phyloP scores from a whole-genome alignment of 2,329 filamentous ascomycete genomes.

The Paradendryphiella salina region DNA sequence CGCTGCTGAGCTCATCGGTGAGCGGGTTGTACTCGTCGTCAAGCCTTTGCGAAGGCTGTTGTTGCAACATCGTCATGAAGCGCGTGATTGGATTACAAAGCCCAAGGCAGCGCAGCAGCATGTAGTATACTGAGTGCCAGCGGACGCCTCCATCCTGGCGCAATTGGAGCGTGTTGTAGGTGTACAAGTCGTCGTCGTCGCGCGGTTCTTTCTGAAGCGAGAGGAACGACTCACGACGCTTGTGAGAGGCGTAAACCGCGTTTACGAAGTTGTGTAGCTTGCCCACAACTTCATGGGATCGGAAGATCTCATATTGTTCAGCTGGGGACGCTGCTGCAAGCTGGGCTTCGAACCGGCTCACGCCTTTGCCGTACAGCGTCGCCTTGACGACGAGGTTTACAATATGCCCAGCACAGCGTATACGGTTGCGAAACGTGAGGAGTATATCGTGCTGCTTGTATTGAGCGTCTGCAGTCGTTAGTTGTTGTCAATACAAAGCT shows the following conservation, averaged over 20 bases:
- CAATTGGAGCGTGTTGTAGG: too few species aligned
- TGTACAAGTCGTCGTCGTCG: neutral
- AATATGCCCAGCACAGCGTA: slow-evolving; percentile 4
- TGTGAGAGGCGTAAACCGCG: slow-evolving; percentile 3
- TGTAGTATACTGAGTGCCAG: too few species aligned
- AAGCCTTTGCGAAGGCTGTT: too few species aligned
- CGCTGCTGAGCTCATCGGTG: too few species aligned
- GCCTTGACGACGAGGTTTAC: slow-evolving; percentile 6
- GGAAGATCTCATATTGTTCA: neutral
- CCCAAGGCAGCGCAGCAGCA: too few species aligned
- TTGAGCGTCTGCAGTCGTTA: too few species aligned
- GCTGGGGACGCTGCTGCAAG: neutral
- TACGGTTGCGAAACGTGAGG: neutral
- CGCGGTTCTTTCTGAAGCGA: neutral
- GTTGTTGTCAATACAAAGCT: too few species aligned
- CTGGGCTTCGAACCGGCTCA: neutral
- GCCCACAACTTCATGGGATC: neutral
- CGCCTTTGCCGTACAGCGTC: slow-evolving; percentile 5
- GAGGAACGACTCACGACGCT: slow-evolving; percentile 4
- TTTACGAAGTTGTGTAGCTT: slow-evolving; percentile 12
- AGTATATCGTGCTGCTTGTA: too few species aligned
- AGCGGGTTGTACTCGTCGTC: too few species aligned
- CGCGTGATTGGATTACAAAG: too few species aligned
- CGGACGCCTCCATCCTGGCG: too few species aligned
- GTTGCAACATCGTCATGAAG: too few species aligned